Base-by-base conservation (phyloP, 192 early-diverging fungal genomes). In the Entomortierella parvispora region DNA sequence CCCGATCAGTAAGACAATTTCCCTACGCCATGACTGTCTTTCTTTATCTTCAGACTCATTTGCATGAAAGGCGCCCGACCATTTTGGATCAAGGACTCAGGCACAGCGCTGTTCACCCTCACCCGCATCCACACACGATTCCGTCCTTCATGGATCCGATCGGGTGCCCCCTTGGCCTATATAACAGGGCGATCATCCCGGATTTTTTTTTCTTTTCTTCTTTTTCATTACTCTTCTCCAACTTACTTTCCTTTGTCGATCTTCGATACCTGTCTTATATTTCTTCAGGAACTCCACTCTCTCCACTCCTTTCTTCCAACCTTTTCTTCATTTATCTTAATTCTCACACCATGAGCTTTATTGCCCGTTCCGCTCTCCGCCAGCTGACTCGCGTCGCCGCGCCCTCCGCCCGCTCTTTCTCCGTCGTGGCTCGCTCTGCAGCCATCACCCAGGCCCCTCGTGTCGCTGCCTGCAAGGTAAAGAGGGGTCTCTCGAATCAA, bases 321-420 rank as follows among this genome's bases (percentile, higher is more conserved):
- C 15, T 28, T 25, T 49, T 55, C 40, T 46, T 18, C 22, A n/a
- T 25, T 52, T 23, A 12, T 29, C 42, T 58, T 23, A 61, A 32
- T 37, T 32, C 22, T 12, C 44, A 8, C 22, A 77, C n/a, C 29
- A 77, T 77, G 74, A 77, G 74, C 74, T 77, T 77, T 44, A 60
- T 48, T 59, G 74, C 66, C 66, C 74, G 74, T 20, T 58, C 74
- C 74, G 65, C 74, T 34, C 34, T 77, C 66, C 74, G 74, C 43
- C 74, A 77, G 74, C 57, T 77, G 59, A 68, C 74, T 68, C 74
- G 74, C 55, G 61, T 68, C 58, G 71, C 71, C 68, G 61, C 55
- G 37, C 74, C 74, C 45, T 45, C 70, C 23, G 44, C 71, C 47
- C 74, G 74, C 61, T 54, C 74, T 55, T 77, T 77, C 61, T 77